Conservation (phyloP, 2,329 filamentous ascomycete genomes). For the Westerdykella ornata region DNA sequence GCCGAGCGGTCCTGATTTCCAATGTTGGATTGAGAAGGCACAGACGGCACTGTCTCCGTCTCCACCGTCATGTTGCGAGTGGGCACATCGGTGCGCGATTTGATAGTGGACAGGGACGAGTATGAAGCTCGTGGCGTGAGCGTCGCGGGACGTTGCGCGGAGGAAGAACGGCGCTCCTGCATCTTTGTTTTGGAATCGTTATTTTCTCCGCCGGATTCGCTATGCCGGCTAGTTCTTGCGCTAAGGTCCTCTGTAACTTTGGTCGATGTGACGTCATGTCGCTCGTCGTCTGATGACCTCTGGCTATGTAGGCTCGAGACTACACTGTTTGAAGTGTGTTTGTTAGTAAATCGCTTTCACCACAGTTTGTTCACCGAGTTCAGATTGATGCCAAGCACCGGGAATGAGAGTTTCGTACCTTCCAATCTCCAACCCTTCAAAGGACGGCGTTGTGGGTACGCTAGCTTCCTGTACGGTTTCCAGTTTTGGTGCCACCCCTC, state of each 20-base stretch:
- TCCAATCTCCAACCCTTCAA: conserved; percentile 29
- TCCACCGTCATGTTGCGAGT: conserved; percentile 93
- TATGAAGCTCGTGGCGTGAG: conserved; percentile 61
- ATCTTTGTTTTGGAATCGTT: conserved; percentile 23
- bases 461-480: conserved; percentile 92
- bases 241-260: conserved; percentile 46
- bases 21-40: conserved; percentile 68
- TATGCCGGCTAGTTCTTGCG: conserved; percentile 38
- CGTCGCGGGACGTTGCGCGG: conserved; percentile 39
- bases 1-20: conserved; percentile 51
- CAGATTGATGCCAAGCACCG: not conserved
- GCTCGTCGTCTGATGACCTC: conserved; percentile 30
- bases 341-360: not conserved
- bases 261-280: conserved; percentile 41
- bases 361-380: not conserved
- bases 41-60: conserved; percentile 88
- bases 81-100: conserved; percentile 69
- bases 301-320: not conserved
- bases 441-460: conserved; percentile 59
- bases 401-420: conserved; percentile 6
- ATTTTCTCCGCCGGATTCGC: conserved; percentile 50
- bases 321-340: not conserved
- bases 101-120: conserved; percentile 56
- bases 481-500: conserved; percentile 55
- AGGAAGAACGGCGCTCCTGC: conserved; percentile 41